Conservation (phyloP, 2,329 filamentous ascomycete species). For the Berkeleyomyces basicola region DNA sequence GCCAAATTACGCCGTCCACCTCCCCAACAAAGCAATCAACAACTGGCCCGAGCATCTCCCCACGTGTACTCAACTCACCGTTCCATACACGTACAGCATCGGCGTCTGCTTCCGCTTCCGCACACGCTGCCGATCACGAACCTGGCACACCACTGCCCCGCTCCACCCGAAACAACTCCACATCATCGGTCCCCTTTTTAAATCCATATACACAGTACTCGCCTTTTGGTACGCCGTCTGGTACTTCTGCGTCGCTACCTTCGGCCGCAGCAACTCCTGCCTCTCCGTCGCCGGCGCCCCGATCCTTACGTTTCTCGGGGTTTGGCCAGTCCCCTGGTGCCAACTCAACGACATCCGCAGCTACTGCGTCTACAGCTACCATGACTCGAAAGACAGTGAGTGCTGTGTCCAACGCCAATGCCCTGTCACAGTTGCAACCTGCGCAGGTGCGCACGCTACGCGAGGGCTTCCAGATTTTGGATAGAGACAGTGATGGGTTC, state of each 20-base stretch:
- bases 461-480: constrained; percentile 85
- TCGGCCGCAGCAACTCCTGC: background rate
- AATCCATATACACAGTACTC: background rate
- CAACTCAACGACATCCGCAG: constrained; percentile 5
- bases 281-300: constrained; percentile 3
- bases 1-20: constrained; percentile 41
- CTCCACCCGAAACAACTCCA: constrained; percentile 5
- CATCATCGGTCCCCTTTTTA: background rate
- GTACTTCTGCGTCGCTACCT: background rate
- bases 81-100: constrained; percentile 16
- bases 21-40: constrained; percentile 35
- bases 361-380: constrained; percentile 5
- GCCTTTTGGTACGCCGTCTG: constrained; percentile 9
- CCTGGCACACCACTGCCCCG: background rate
- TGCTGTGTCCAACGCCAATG: constrained; percentile 27
- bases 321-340: constrained; percentile 5
- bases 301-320: background rate
- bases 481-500: constrained; percentile 70
- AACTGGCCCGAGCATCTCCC: constrained; percentile 8
- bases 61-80: constrained; percentile 25
- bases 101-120: constrained; percentile 16
- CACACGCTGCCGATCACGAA: background rate
- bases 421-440: constrained; percentile 58
- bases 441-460: constrained; percentile 74
- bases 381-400: constrained; percentile 11